Percentiles rank a stretch among this genome's conserved stretches.
Conservation (phyloP, 371 early-diverging fungal genomes). For the Saksenaea oblongispora region DNA sequence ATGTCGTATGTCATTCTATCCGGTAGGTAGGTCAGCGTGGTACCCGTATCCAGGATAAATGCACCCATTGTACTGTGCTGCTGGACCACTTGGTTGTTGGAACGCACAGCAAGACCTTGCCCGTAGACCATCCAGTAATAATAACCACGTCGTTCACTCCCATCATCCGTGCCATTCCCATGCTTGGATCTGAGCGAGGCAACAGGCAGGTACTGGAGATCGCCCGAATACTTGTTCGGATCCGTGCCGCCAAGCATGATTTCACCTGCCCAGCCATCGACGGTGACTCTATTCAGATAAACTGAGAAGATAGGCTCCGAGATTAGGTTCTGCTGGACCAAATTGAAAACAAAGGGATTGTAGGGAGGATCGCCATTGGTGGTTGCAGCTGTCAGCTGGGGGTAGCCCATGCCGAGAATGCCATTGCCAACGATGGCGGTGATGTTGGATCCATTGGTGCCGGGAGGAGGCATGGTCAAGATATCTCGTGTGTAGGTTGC, state of each 20-base stretch:
- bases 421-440: constrained; percentile 37
- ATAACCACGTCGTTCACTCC: constrained; percentile 9
- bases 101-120: constrained; percentile 36
- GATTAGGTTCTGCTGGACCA: constrained; percentile 37
- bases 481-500: constrained; percentile 35
- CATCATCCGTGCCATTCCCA: constrained; percentile 9
- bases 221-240: constrained; percentile 48
- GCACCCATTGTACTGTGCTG: constrained; percentile 21
- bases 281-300: constrained; percentile 29
- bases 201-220: constrained; percentile 49
- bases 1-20: constrained; percentile 29
- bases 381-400: constrained; percentile 38
- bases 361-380: constrained; percentile 29
- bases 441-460: background rate
- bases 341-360: constrained; percentile 46
- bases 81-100: constrained; percentile 16
- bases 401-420: constrained; percentile 51
- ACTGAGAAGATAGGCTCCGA: constrained; percentile 44
- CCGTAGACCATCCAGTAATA: constrained; percentile 55
- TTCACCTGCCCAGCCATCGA: constrained; percentile 51
- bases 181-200: constrained; percentile 22
- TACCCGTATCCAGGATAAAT: constrained; percentile 50
- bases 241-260: constrained; percentile 65
- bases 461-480: constrained; percentile 27
- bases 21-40: constrained; percentile 48